Conservation (phyloP, 805 yeast genomes). For the Pichia gijzeniarum region DNA sequence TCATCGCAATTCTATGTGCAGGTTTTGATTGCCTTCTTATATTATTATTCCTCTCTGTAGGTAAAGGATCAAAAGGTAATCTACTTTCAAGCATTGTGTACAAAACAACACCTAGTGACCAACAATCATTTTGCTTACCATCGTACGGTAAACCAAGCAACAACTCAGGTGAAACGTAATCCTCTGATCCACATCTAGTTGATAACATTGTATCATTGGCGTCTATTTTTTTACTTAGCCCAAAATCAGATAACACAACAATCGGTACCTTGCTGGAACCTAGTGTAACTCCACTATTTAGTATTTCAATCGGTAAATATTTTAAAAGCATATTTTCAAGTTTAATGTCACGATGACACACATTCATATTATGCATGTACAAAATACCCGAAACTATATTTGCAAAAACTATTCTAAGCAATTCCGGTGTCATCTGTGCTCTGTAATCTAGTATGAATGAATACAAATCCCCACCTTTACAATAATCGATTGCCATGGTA, state of each 20-base stretch:
- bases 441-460: conserved; percentile 46
- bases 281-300: conserved; percentile 6
- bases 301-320: conserved; percentile 31
- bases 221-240: conserved; percentile 68
- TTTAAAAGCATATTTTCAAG: conserved; percentile 69
- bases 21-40: conserved; percentile 48
- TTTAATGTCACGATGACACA: conserved; percentile 90
- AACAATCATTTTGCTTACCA: conserved; percentile 84
- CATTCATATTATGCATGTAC: conserved; percentile 59
- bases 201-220: conserved; percentile 57
- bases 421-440: conserved; percentile 38
- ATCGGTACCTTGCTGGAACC: conserved; percentile 21
- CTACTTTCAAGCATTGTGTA: conserved; percentile 80
- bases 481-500: conserved; percentile 63
- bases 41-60: conserved; percentile 40
- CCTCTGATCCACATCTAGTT: conserved; percentile 95
- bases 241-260: conserved; percentile 78
- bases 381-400: conserved; percentile 66
- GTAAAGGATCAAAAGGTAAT: conserved; percentile 87
- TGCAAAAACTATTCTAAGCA: conserved; percentile 57
- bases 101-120: conserved; percentile 93
- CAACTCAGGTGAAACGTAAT: conserved; percentile 92
- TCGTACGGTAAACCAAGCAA: conserved; percentile 87
- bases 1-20: conserved; percentile 85
- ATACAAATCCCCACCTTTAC: conserved; percentile 81